These are phyloP conservation scores for Penicillium argentinense DNA, from an alignment of 495 filamentous ascomycete species.

Conservation along the genomic window DNA sequence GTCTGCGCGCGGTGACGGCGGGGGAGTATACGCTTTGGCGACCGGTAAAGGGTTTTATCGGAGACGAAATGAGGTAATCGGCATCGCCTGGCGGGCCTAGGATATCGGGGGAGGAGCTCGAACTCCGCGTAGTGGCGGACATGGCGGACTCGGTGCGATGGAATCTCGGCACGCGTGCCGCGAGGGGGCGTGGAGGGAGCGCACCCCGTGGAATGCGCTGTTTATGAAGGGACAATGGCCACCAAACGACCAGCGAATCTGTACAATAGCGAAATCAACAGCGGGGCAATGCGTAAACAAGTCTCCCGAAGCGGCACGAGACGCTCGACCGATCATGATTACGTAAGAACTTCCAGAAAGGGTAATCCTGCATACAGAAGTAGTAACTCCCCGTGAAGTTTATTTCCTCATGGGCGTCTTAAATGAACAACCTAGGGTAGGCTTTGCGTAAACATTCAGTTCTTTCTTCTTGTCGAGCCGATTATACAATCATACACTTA, in stretches of 20 bases:
- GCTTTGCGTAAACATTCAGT: too few relatives aligned
- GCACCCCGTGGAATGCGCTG: conserved; percentile 24
- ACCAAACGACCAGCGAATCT: conserved; percentile 2
- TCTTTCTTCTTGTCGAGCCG: too few relatives aligned
- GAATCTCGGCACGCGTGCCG: conserved; percentile 29
- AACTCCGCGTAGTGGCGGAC: conserved; percentile 36
- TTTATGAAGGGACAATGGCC: background rate
- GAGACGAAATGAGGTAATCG: conserved; percentile 47
- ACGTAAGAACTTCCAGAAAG: conserved; percentile 16
- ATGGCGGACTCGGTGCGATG: conserved; percentile 22
- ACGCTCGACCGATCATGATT: conserved; percentile 10
- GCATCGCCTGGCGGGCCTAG: conserved; percentile 47
- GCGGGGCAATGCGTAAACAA: conserved; percentile 40
- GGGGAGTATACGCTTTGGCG: conserved; percentile 48
- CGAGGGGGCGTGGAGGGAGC: conserved; percentile 24
- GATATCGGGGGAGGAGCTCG: conserved; percentile 48
- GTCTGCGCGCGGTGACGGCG: conserved; percentile 30
- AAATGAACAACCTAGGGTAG: too few relatives aligned
- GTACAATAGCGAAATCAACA: conserved; percentile 9
- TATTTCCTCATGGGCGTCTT: too few relatives aligned
- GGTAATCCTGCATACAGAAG: conserved; percentile 7
- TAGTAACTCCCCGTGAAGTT: too few relatives aligned
- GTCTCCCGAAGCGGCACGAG: conserved; percentile 34
- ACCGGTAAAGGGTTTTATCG: conserved; percentile 40
- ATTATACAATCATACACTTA: too few relatives aligned